phyloP scores from a whole-genome alignment of 2,329 filamentous ascomycete genomes.

The Sclerotinia nivalis region DNA sequence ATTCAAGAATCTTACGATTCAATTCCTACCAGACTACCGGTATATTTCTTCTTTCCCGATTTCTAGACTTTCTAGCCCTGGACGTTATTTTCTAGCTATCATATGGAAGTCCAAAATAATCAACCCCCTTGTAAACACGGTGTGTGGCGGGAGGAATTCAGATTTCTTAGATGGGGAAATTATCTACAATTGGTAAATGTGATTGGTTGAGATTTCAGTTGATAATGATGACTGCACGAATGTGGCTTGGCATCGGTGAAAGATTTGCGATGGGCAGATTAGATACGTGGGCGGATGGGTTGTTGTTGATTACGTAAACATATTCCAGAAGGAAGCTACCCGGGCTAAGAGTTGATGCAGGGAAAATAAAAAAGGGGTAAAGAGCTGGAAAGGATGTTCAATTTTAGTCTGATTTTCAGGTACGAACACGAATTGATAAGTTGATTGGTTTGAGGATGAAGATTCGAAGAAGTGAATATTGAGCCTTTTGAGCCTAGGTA shows the following conservation, averaged over 20 bases:
- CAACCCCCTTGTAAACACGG: neutral
- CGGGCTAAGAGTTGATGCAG: neutral
- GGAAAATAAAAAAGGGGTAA: neutral
- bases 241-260: slow-evolving; percentile 12
- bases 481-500: too few species aligned
- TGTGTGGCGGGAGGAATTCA: neutral
- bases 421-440: neutral
- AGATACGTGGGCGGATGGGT: neutral
- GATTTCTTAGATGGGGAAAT: too few species aligned
- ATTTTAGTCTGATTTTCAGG: neutral
- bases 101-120: neutral
- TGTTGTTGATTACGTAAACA: neutral
- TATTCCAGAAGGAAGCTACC: neutral
- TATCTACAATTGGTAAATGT: neutral
- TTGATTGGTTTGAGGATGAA: too few species aligned
- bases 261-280: neutral
- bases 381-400: neutral
- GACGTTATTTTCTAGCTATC: neutral
- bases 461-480: neutral
- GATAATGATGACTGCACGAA: neutral
- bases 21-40: neutral
- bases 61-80: neutral
- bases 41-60: neutral
- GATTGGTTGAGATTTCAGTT: neutral
- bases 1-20: slow-evolving; percentile 3